Percentiles rank a stretch among this genome's conserved stretches.
Evolutionary conservation across 2,329 filamentous ascomycete genomes (phyloP).

Genomic region (Verticillium isaacii): DNA sequence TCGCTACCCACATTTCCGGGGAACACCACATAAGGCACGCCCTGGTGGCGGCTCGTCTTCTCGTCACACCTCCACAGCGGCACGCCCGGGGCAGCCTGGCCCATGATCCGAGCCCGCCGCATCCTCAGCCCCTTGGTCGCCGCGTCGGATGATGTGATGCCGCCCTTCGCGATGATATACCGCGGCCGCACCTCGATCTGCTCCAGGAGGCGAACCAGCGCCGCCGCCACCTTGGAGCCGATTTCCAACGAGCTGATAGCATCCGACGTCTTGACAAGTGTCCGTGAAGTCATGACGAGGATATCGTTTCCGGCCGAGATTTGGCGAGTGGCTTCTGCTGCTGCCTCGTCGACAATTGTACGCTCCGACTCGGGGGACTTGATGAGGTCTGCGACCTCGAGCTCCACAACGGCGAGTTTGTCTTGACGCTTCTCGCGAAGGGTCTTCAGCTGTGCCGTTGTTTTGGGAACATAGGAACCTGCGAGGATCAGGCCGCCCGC

Average conservation of each 20-base stretch:
- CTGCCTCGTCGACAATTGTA: constrained; percentile 6
- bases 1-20: constrained; percentile 53
- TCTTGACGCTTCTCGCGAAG: constrained; percentile 12
- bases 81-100: constrained; percentile 53
- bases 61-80: constrained; percentile 57
- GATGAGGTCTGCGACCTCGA: constrained; percentile 12
- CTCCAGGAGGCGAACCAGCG: constrained; percentile 44
- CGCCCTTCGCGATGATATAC: constrained; percentile 56
- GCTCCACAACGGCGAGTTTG: constrained; percentile 12
- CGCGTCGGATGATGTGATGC: constrained; percentile 55
- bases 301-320: constrained; percentile 45
- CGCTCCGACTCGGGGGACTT: constrained; percentile 4
- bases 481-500: constrained; percentile 48
- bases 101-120: constrained; percentile 48
- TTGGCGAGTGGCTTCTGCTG: constrained; percentile 12
- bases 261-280: constrained; percentile 38
- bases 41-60: constrained; percentile 40
- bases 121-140: constrained; percentile 52
- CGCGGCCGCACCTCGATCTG: constrained; percentile 41
- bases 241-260: constrained; percentile 49
- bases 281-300: constrained; percentile 54
- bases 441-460: constrained; percentile 33
- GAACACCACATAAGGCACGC: constrained; percentile 53
- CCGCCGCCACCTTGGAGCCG: constrained; percentile 43
- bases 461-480: constrained; percentile 55